These are phyloP conservation scores for Picocystis sp. DNA, from an alignment of 163 green algal genomes.

Conservation along the genomic window DNA sequence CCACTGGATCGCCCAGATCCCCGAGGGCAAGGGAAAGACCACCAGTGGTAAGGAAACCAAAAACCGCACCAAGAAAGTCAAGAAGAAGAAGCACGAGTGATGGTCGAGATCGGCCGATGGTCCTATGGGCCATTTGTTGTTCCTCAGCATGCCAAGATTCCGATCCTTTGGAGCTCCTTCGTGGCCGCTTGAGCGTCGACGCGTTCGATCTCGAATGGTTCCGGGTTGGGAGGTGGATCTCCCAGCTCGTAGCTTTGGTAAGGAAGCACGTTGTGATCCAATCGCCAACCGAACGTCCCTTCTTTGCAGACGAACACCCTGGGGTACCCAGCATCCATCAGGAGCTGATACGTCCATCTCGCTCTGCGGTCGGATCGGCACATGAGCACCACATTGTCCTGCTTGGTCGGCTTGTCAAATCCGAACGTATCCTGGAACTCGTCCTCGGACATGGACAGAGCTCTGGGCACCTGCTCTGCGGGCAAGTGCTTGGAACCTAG, in stretches of 20 bases:
- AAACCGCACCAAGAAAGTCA: too few relatives aligned
- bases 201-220: slow-evolving; percentile 22
- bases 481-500: not conserved
- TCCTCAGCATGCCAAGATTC: not conserved
- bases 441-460: slow-evolving; percentile 20
- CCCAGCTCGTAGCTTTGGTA: slow-evolving; percentile 31
- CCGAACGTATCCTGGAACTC: slow-evolving; percentile 25
- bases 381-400: slow-evolving; percentile 33
- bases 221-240: slow-evolving; percentile 31
- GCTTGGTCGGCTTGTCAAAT: slow-evolving; percentile 26
- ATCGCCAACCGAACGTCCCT: slow-evolving; percentile 39
- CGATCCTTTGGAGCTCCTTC: slow-evolving; percentile 19
- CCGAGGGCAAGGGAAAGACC: too few relatives aligned
- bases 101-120: too few relatives aligned
- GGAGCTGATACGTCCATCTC: slow-evolving; percentile 41
- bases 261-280: slow-evolving; percentile 29
- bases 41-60: too few relatives aligned
- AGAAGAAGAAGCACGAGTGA: too few relatives aligned
- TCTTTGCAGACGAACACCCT: slow-evolving; percentile 22
- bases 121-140: too few relatives aligned
- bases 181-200: slow-evolving; percentile 12
- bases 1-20: too few relatives aligned
- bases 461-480: slow-evolving; percentile 27
- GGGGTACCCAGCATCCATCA: slow-evolving; percentile 26
- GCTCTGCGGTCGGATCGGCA: slow-evolving; percentile 26